Conservation (phyloP, 257 asterid genomes). For the Mentha longifolia region DNA sequence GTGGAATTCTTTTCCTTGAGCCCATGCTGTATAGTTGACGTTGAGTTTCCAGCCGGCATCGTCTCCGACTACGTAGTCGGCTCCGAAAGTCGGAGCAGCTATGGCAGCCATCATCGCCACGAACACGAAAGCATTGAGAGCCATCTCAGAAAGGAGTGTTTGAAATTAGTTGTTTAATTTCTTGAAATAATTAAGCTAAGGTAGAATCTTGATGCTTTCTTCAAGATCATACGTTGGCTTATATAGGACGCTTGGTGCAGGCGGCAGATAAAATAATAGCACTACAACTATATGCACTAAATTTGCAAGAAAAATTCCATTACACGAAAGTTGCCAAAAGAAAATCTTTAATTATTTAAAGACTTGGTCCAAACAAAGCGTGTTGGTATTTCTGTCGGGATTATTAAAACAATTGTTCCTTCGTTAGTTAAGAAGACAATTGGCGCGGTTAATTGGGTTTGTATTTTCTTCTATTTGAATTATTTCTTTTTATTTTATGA, state of each 20-base stretch:
- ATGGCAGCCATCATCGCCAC: constrained; percentile 21
- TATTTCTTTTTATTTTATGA: too few species aligned
- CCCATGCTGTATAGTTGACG: constrained; percentile 18
- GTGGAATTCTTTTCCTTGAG: constrained; percentile 14
- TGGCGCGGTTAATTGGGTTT: neutral
- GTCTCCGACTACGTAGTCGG: constrained; percentile 47
- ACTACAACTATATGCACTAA: neutral
- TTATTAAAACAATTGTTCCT: neutral
- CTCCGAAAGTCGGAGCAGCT: constrained; percentile 34
- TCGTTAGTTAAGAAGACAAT: neutral
- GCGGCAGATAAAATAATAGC: neutral
- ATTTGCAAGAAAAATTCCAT: neutral
- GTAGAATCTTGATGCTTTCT: neutral
- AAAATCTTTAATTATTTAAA: neutral
- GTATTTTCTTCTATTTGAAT: too few species aligned
- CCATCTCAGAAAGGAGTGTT: constrained; percentile 30
- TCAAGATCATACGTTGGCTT: neutral
- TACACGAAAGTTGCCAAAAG: neutral
- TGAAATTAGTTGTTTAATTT: too few species aligned
- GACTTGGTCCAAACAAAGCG: constrained; percentile 8
- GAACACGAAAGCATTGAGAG: constrained; percentile 27
- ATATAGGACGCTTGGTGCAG: constrained; percentile 6
- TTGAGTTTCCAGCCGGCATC: constrained; percentile 29
- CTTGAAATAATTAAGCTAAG: neutral
- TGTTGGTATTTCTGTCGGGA: neutral